Base-by-base conservation (phyloP, 2,329 filamentous ascomycete species). In the Calonectria pseudoturangicola region DNA sequence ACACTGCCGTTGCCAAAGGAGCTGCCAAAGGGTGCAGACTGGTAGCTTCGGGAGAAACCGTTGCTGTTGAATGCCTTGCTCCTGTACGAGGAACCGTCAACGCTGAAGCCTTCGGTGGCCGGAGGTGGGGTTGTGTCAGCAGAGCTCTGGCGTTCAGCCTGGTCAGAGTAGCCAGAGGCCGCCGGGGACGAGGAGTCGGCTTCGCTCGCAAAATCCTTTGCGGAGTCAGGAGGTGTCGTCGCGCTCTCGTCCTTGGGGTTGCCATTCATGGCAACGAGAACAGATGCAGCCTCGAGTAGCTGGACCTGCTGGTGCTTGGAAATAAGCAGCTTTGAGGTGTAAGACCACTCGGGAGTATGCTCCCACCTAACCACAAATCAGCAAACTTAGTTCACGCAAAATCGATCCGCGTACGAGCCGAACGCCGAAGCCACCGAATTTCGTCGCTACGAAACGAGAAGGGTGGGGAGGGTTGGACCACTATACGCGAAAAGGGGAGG, bases 281-380 rank as follows among this genome's bases (percentile, higher is more conserved):
- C 97, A n/a, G 95, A 98, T 47, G 97, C 97, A 48, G 97, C 97
- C 86, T 99, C 97, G 73, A 99, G 91, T 73, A 99, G 90, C 85
- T 99, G 97, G 66, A 99, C 97, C 88, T 99, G 97, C 86, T 99
- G 97, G 85, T 99, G 97, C 90, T 99, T 99, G 80, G 96, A 98
- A 80, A 99, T 98, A 83, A 98, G 92, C 83, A 98, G 89, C 87
- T 98, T 98, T 79, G 97, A 98, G 69, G 97, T 99, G 84, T 93
- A 93, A 66, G 96, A 94, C 97, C 97, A 99, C 87, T 98, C 95
- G 78, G 97, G 96, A 84, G 97, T 98, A 86, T 99, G 97, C 88
- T 99, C 97, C 97, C 97, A 99, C 90, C 96, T 99, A 78, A 64
- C 68, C 73, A 74, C 54, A 51, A 78, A 79, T 82, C 73, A 82